Conservation (phyloP, 192 early-diverging fungal genomes). For the Anaeromyces robustus region DNA sequence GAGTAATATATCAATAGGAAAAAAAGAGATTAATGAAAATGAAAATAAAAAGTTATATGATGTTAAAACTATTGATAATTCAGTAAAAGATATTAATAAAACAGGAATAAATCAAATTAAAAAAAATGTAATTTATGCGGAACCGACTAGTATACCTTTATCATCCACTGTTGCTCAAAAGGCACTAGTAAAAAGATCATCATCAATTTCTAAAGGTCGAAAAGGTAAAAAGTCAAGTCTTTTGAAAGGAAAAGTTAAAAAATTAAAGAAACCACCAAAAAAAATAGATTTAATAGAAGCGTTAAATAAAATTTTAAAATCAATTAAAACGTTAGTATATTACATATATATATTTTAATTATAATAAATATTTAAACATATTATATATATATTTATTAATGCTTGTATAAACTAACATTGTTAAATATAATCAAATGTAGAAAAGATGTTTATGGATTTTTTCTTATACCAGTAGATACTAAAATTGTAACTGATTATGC, state of each 20-base stretch:
- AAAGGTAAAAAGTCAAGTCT: background rate
- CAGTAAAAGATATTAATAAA: background rate
- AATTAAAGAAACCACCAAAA: conserved; percentile 9
- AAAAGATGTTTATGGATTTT: conserved; percentile 74
- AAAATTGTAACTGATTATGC: conserved; percentile 61
- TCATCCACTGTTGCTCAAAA: background rate
- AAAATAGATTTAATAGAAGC: conserved; percentile 45
- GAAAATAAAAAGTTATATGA: background rate
- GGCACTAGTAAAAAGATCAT: background rate
- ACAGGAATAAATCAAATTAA: background rate
- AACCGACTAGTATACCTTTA: background rate
- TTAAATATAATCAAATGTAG: conserved; percentile 18
- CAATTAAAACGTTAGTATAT: conserved; percentile 40
- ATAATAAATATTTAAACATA: too few species aligned
- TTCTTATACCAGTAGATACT: conserved; percentile 72
- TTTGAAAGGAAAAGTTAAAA: background rate
- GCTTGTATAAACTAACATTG: background rate
- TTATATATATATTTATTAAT: too few species aligned
- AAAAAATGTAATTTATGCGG: background rate
- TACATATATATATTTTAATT: too few species aligned
- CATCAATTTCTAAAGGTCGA: background rate
- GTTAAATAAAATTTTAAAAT: conserved; percentile 40
- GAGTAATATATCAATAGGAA: too few species aligned
- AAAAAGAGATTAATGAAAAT: too few species aligned
- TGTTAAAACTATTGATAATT: background rate